Evolutionary conservation across 441 rosid species (phyloP), one percentile per base, ranked within the genome.

Genomic region (Sinapis alba): DNA sequence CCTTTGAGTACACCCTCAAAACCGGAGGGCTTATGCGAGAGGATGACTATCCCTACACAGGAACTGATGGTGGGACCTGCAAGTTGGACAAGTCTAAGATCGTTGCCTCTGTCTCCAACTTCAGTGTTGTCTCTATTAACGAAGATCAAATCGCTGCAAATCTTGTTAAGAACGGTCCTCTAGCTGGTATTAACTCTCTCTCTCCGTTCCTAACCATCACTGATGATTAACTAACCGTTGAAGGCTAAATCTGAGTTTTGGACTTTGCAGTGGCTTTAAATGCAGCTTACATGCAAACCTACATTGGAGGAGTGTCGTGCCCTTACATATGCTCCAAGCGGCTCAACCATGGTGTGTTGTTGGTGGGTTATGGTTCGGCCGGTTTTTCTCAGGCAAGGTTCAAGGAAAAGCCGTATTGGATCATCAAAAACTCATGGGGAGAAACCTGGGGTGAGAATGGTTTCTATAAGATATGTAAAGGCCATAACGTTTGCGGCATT

Each of bases 381-480:
- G 99, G 92, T 34, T 95, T 86, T 73, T 88, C 99, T 15, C 92
- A 93, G 0, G 80, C 91, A n/a, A 78, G 98, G 68, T 64, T 91
- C 86, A 93, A 93, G 90, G 93, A 93, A 13, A 93, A 91, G 84
- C 96, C 97, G 6, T 93, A 77, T 79, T 95, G 99, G 99, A 82
- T 93, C 75, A 95, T 93, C 69, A 95, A 95, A 92, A 95, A 95
- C 65, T 93, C 99, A 0, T 91, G 98, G 99, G 99, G 98, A 34
- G 93, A 85, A 41, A 83, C 11, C 59, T 96, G 98, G 98, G 98
- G 99, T 38, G 97, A 96, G 85, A 84, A 74, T 4, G 97, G 99
- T n/a, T 93, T 47, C 79, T 96, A 93, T 84, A 91, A 86, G 79
- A 88, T 93, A 79, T 93, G 98, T 86, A 82, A 82, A 75, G 97